Percentiles rank a stretch among this genome's conserved stretches.
These are phyloP conservation scores for Amborella trichopoda DNA, from an alignment of 164 flowering plant genomes.

Conservation along the genomic window DNA sequence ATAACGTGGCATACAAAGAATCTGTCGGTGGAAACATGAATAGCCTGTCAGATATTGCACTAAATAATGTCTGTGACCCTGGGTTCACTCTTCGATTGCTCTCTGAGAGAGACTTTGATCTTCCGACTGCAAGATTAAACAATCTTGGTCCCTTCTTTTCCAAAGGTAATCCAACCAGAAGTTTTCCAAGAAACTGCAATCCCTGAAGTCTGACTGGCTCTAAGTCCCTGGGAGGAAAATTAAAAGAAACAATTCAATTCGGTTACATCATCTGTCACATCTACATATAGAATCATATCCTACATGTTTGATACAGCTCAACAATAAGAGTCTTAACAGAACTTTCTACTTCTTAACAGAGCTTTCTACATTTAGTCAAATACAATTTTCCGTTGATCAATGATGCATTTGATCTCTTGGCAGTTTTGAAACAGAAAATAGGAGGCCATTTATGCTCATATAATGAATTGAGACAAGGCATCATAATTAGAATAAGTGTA, in stretches of 20 bases:
- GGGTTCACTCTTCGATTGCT: slow-evolving; percentile 33
- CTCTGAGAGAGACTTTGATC: slow-evolving; percentile 57
- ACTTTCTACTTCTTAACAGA: too few relatives aligned
- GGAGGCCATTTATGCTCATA: too few relatives aligned
- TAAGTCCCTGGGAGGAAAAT: slow-evolving; percentile 41
- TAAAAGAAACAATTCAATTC: slow-evolving; percentile 3
- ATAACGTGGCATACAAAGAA: slow-evolving; percentile 70
- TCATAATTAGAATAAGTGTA: too few relatives aligned
- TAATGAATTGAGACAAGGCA: too few relatives aligned
- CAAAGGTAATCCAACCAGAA: slow-evolving; percentile 83
- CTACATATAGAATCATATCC: too few relatives aligned
- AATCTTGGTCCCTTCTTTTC: slow-evolving; percentile 88
- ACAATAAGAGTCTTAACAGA: too few relatives aligned
- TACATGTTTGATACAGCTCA: too few relatives aligned
- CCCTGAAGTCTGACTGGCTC: slow-evolving; percentile 89
- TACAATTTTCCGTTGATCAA: too few relatives aligned
- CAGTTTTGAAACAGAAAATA: too few relatives aligned
- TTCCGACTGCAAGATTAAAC: slow-evolving; percentile 66
- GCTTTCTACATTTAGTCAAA: too few relatives aligned
- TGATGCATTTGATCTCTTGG: too few relatives aligned
- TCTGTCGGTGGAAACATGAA: slow-evolving; percentile 82
- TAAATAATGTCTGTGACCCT: slow-evolving; percentile 54
- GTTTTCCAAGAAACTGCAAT: slow-evolving; percentile 88
- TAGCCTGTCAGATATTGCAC: slow-evolving; percentile 72
- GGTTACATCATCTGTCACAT: neutral